These are phyloP conservation scores for Scheffersomyces lignicola DNA, from an alignment of 1,139 yeast genomes.

Conservation along the genomic window DNA sequence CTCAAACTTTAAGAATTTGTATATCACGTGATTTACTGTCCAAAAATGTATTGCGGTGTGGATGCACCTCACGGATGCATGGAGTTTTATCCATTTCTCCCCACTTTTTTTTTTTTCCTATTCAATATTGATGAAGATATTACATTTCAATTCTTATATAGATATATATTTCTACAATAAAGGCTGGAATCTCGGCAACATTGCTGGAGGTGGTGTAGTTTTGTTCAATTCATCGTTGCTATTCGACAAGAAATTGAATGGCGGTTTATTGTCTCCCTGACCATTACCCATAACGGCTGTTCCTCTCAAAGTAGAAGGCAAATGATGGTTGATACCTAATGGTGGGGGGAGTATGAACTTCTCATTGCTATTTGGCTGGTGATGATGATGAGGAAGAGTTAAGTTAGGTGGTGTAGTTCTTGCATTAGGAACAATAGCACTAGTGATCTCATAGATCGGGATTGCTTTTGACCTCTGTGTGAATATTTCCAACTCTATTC, in stretches of 20 bases:
- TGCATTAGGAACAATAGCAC: constrained; percentile 27
- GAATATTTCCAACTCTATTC: constrained; percentile 37
- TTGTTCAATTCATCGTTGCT: constrained; percentile 11
- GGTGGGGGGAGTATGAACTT: constrained; percentile 11
- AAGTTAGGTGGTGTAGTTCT: constrained; percentile 2
- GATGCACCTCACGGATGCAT: no score
- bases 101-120: not conserved
- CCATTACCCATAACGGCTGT: constrained; percentile 1
- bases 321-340: constrained; percentile 10
- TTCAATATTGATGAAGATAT: constrained; percentile 3
- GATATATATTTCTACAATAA: constrained; percentile 27
- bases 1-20: no score
- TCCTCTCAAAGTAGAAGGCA: constrained; percentile 9
- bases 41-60: no score
- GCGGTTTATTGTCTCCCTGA: not conserved
- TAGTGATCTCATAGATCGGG: constrained; percentile 38
- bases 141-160: no score
- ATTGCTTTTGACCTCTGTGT: constrained; percentile 32
- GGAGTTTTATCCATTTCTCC: no score
- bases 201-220: constrained; percentile 22
- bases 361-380: not conserved
- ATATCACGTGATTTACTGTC: no score
- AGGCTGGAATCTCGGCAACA: constrained; percentile 41
- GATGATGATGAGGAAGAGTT: not conserved
- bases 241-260: constrained; percentile 25